Conservation (phyloP, 768 basidiomycete genomes). For the Macrocybe gigantea region DNA sequence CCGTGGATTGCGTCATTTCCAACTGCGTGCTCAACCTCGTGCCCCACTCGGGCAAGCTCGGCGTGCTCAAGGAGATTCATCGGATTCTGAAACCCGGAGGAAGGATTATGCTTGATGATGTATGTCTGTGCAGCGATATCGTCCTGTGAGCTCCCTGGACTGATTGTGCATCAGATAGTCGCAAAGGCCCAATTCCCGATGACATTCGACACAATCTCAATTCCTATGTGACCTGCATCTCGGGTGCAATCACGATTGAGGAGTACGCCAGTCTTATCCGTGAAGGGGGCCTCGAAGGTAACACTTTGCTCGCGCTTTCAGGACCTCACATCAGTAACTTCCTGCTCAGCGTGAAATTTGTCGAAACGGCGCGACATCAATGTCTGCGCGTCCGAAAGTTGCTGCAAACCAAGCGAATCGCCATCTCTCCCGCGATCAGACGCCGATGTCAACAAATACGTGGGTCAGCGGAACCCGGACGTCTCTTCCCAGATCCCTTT, state of each 20-base stretch:
- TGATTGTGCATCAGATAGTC: slow-evolving; percentile 29
- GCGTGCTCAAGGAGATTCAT: slow-evolving; percentile 38
- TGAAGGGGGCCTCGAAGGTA: slow-evolving; percentile 37
- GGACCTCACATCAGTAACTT: background rate
- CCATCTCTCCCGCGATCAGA: slow-evolving; percentile 3
- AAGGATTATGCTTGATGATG: slow-evolving; percentile 46
- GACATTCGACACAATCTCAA: slow-evolving; percentile 33
- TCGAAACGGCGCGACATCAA: slow-evolving; percentile 37
- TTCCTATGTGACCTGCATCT: slow-evolving; percentile 39
- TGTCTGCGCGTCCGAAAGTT: slow-evolving; percentile 16
- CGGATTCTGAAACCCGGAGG: slow-evolving; percentile 54
- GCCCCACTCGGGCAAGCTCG: slow-evolving; percentile 32
- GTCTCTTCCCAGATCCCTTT: background rate
- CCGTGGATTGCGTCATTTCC: slow-evolving; percentile 51
- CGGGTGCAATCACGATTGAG: slow-evolving; percentile 34
- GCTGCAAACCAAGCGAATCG: slow-evolving; percentile 1
- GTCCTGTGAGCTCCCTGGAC: background rate
- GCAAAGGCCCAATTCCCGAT: slow-evolving; percentile 38
- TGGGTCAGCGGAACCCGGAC: slow-evolving; percentile 24
- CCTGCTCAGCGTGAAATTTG: slow-evolving; percentile 27
- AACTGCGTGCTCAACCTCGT: slow-evolving; percentile 54
- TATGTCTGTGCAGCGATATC: slow-evolving; percentile 16
- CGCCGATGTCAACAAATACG: slow-evolving; percentile 39
- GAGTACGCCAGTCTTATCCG: slow-evolving; percentile 32
- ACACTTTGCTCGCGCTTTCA: background rate